These are phyloP conservation scores for Chloris gayana DNA, from an alignment of 176 grass and related monocot genomes.

Conservation along the genomic window DNA sequence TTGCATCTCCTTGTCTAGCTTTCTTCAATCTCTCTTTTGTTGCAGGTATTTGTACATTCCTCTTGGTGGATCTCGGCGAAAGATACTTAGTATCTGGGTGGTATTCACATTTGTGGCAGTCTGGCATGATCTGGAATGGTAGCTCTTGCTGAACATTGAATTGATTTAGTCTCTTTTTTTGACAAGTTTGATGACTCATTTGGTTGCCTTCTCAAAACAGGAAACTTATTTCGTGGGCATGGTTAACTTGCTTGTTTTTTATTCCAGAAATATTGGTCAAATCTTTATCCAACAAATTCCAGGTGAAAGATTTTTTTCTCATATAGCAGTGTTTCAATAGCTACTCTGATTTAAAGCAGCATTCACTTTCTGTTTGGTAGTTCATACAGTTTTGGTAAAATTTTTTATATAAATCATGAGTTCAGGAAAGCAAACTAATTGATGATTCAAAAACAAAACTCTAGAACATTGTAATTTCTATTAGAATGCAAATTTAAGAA, in stretches of 20 bases:
- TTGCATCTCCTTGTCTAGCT: slow-evolving; percentile 12
- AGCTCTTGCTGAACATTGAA: slow-evolving; percentile 35
- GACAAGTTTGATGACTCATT: slow-evolving; percentile 6
- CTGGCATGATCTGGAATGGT: slow-evolving; percentile 98
- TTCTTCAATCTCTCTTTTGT: slow-evolving; percentile 31
- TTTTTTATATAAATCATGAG: slow-evolving; percentile 23
- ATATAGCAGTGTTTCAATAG: slow-evolving; percentile 10
- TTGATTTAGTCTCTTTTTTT: slow-evolving; percentile 19
- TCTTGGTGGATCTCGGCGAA: slow-evolving; percentile 86
- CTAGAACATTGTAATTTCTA: not conserved
- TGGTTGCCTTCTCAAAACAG: slow-evolving; percentile 50
- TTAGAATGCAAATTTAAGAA: not conserved
- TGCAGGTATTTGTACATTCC: slow-evolving; percentile 94
- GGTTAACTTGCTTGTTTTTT: slow-evolving; percentile 97
- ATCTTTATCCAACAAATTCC: slow-evolving; percentile 58
- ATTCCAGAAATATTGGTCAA: slow-evolving; percentile 87
- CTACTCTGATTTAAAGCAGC: not conserved
- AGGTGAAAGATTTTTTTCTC: slow-evolving; percentile 52
- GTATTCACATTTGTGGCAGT: slow-evolving; percentile 96
- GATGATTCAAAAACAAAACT: slow-evolving; percentile 22
- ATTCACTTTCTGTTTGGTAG: slow-evolving; percentile 17
- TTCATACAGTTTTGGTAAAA: not conserved
- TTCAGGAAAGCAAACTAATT: slow-evolving; percentile 4
- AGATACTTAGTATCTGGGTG: slow-evolving; percentile 92
- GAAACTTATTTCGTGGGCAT: slow-evolving; percentile 96